Percentiles rank a stretch among this genome's conserved stretches.
Evolutionary conservation across 495 filamentous ascomycete genomes (phyloP).

Genomic region (Aspergillus hancockii): DNA sequence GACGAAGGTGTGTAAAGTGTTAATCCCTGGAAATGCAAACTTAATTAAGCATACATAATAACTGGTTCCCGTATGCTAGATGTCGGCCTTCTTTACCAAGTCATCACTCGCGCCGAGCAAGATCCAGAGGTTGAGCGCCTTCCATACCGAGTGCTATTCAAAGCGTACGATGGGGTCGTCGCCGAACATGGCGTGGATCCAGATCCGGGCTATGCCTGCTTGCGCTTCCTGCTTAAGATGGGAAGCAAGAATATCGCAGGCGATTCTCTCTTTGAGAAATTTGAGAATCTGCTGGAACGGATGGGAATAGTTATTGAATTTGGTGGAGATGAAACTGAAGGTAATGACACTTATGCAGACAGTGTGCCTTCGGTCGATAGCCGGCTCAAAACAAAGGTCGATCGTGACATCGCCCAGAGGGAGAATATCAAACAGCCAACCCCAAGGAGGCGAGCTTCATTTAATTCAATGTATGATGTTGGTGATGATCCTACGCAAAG

Average conservation of each 20-base stretch:
- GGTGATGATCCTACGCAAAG: slow-evolving; percentile 48
- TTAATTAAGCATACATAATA: not conserved
- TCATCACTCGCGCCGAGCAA: slow-evolving; percentile 69
- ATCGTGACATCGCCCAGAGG: slow-evolving; percentile 16
- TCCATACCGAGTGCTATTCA: slow-evolving; percentile 78
- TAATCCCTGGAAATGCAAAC: not conserved
- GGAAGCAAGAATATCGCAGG: slow-evolving; percentile 55
- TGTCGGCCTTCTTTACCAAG: slow-evolving; percentile 74
- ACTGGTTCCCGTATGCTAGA: slow-evolving; percentile 47
- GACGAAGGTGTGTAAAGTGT: slow-evolving; percentile 58
- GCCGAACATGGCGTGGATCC: slow-evolving; percentile 64
- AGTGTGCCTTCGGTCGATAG: slow-evolving; percentile 26
- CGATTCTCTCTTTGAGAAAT: slow-evolving; percentile 61
- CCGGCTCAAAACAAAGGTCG: slow-evolving; percentile 21
- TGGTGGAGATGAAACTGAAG: slow-evolving; percentile 36
- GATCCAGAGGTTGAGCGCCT: slow-evolving; percentile 62
- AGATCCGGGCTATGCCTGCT: slow-evolving; percentile 71
- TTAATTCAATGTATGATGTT: slow-evolving; percentile 57
- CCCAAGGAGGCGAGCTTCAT: slow-evolving; percentile 55
- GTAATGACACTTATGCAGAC: slow-evolving; percentile 30
- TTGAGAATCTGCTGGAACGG: slow-evolving; percentile 62
- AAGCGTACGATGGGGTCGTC: slow-evolving; percentile 74
- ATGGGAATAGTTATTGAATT: slow-evolving; percentile 70
- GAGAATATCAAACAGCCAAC: slow-evolving; percentile 29
- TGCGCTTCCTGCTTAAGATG: slow-evolving; percentile 80